Conservation (phyloP, 2,329 filamentous ascomycete genomes). For the Byssoonygena ceratinophila region DNA sequence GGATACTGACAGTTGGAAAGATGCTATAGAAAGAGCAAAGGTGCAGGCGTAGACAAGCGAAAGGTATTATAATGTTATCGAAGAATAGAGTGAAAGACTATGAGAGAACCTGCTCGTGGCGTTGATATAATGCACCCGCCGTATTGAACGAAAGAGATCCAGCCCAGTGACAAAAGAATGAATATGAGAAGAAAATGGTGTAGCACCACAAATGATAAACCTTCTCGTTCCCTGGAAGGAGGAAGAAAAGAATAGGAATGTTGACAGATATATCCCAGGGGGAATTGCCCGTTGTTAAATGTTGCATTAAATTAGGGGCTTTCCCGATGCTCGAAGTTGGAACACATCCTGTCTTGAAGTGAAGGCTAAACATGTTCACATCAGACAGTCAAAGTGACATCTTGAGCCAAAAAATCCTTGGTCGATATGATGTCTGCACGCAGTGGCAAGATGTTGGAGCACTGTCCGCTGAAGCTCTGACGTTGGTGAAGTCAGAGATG, state of each 20-base stretch:
- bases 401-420: constrained; percentile 4
- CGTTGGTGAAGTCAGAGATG: constrained; percentile 17
- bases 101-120: constrained; percentile 14
- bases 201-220: background rate
- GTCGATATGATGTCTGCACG: background rate
- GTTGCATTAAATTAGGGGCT: constrained; percentile 12
- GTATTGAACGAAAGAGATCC: constrained; percentile 12
- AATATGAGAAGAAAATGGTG: constrained; percentile 19
- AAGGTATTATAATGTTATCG: constrained; percentile 1
- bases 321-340: constrained; percentile 11
- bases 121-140: background rate
- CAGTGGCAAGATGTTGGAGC: background rate
- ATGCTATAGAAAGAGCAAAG: constrained; percentile 25
- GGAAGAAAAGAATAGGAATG: constrained; percentile 6
- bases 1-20: constrained; percentile 15
- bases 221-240: constrained; percentile 4
- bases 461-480: constrained; percentile 12
- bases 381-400: constrained; percentile 8
- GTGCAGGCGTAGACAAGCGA: constrained; percentile 10
- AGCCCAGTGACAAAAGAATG: constrained; percentile 12
- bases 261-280: constrained; percentile 9
- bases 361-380: constrained; percentile 9
- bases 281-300: constrained; percentile 9
- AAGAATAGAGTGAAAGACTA: background rate
- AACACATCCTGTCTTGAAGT: constrained; percentile 13